Percentiles rank a stretch among this genome's conserved stretches.
These are phyloP conservation scores for Scolecobasidium constrictum DNA, from an alignment of 2,329 filamentous ascomycete genomes.

Conservation along the genomic window DNA sequence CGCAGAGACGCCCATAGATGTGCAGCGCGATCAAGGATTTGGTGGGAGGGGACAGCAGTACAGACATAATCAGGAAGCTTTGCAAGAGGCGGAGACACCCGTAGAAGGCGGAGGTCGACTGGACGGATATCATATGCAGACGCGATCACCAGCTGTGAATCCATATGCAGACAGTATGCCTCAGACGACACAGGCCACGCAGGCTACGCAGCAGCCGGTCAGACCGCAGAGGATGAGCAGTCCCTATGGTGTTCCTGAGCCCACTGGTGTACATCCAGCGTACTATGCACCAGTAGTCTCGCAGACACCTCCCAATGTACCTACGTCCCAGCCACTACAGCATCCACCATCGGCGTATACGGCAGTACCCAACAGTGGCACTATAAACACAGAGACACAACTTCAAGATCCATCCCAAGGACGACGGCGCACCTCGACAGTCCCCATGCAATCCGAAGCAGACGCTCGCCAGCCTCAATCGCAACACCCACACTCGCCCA, in stretches of 20 bases:
- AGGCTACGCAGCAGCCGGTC: not conserved
- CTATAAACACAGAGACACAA: not conserved
- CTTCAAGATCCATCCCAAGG: not conserved
- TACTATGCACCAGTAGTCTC: conserved; percentile 3
- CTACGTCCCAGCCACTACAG: conserved; percentile 1
- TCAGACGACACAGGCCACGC: not conserved
- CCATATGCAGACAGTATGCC: not conserved
- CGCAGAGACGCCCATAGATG: conserved; percentile 4
- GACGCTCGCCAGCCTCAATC: conserved; percentile 1
- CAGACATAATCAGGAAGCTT: not conserved
- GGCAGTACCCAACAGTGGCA: not conserved
- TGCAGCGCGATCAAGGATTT: not conserved
- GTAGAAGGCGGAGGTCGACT: not conserved
- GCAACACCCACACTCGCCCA: no score
- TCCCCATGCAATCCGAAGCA: conserved; percentile 1
- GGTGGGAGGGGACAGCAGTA: not conserved
- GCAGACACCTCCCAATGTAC: not conserved
- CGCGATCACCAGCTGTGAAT: not conserved
- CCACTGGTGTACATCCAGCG: conserved; percentile 7
- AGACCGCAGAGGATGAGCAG: not conserved
- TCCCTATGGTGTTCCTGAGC: conserved; percentile 5
- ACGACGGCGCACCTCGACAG: not conserved
- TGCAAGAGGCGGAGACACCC: not conserved
- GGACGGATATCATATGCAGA: not conserved
- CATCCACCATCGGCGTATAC: not conserved